Base-by-base conservation (phyloP, 2,329 filamentous ascomycete species). In the Dryadomyces quercus-mongolicae region DNA sequence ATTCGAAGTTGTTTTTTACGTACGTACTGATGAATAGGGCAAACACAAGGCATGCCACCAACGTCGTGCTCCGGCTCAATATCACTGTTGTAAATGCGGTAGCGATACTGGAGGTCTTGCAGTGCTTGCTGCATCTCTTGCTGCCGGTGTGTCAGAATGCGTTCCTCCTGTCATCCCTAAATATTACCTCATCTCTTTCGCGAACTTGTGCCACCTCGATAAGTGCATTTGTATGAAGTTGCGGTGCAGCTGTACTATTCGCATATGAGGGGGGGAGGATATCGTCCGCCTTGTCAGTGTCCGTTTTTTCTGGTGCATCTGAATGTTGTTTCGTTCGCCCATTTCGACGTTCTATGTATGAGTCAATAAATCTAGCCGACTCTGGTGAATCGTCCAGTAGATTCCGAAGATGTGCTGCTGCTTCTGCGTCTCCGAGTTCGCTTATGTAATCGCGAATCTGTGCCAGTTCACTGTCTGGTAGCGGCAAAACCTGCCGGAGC, bases 51-150 rank as follows among this genome's bases (percentile, higher is more conserved):
- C 55, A 64, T 66, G 5, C 71, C 68, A 12, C 62, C 60, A 9
- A n/a, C n/a, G n/a, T 74, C 70, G 56, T 74, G 71, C 53, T 74
- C 71, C 10, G 72, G 72, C 57, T 74, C 72, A 45, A 74, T 69
- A 51, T 74, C 72, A 50, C 62, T 64, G 57, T 74, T 74, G 62
- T 69, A 75, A 45, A 74, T 72, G 13, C 59, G 53, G 59, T 68
- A 68, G 38, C 62, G 54, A 13, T 62, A 62, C 54, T 74, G 72
- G 4, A 74, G 57, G n/a, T 49, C 63, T 54, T 71, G 70, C 4
- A 74, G 62, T 20, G 60, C 43, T 47, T 70, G 66, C 54, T 73
- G 70, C 68, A 74, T 73, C 38, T 70, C 62, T 66, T 72, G 69
- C 67, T 71, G 34, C 36, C 4, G 7, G 22, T 16, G 16, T 20